Evolutionary conservation across 2,329 filamentous ascomycete species (phyloP).

Genomic region (Colletotrichum euphorbiae): DNA sequence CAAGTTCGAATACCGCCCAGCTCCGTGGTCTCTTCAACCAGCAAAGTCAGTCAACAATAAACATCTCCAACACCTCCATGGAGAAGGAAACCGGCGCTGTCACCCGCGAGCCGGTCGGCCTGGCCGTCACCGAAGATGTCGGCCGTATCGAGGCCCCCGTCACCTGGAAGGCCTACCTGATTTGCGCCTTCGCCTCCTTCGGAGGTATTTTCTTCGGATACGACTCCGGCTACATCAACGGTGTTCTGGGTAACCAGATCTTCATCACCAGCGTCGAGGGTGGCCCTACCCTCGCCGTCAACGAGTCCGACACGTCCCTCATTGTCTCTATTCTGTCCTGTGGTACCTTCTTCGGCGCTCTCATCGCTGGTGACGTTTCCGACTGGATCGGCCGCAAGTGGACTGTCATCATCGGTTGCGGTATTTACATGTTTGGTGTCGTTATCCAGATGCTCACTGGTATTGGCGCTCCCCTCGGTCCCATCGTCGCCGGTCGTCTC

Average conservation of each 20-base stretch:
- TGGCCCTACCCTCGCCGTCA: constrained; percentile 48
- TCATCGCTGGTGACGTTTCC: constrained; percentile 81
- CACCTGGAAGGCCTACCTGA: constrained; percentile 75
- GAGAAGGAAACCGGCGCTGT: constrained; percentile 38
- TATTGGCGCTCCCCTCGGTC: constrained; percentile 61
- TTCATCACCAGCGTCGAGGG: constrained; percentile 66
- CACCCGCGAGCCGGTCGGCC: constrained; percentile 40
- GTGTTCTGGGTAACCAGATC: constrained; percentile 64
- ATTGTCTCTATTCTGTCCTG: constrained; percentile 82
- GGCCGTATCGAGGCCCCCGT: constrained; percentile 74
- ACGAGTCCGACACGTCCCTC: constrained; percentile 61
- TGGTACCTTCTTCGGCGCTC: constrained; percentile 82
- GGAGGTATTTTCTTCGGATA: constrained; percentile 84
- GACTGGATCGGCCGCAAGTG: constrained; percentile 80
- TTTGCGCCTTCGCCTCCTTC: constrained; percentile 78
- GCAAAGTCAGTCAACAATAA: constrained; percentile 6
- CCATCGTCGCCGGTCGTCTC: constrained; percentile 79
- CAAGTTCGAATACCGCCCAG: constrained; percentile 19
- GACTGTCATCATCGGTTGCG: constrained; percentile 78
- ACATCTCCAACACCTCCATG: constrained; percentile 20
- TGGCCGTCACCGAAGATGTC: constrained; percentile 63
- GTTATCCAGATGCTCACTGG: constrained; percentile 72
- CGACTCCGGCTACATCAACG: constrained; percentile 81
- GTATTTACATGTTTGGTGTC: constrained; percentile 77
- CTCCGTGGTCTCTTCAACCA: constrained; percentile 9